phyloP scores from a whole-genome alignment of 441 rosid species.

The Iberis amara region DNA sequence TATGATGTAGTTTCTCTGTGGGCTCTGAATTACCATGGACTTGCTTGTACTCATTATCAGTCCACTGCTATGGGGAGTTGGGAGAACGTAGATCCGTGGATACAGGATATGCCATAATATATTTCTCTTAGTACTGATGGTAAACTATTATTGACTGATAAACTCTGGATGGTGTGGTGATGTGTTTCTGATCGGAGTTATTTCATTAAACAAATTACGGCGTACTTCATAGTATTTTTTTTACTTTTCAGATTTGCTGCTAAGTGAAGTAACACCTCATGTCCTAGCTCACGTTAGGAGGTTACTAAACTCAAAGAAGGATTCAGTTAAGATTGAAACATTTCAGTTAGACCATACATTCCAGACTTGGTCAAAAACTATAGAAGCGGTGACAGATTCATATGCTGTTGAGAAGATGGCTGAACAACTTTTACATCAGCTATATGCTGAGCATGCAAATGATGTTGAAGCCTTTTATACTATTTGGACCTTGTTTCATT shows the following conservation, averaged over 20 bases:
- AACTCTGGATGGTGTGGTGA: slow-evolving; percentile 4
- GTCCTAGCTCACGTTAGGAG: slow-evolving; percentile 53
- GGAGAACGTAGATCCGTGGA: neutral
- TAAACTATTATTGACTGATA: slow-evolving; percentile 12
- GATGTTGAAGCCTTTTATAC: slow-evolving; percentile 88
- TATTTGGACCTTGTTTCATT: slow-evolving; percentile 67
- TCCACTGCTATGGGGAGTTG: neutral
- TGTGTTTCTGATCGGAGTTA: slow-evolving; percentile 7
- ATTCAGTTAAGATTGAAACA: slow-evolving; percentile 34
- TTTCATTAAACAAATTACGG: slow-evolving; percentile 5
- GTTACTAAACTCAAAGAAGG: slow-evolving; percentile 41
- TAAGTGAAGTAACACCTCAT: slow-evolving; percentile 57
- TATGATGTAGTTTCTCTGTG: slow-evolving; percentile 12
- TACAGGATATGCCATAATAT: slow-evolving; percentile 1
- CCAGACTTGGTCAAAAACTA: slow-evolving; percentile 57
- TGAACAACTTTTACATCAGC: slow-evolving; percentile 73
- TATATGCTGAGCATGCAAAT: slow-evolving; percentile 48
- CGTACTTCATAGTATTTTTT: slow-evolving; percentile 14
- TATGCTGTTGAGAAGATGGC: slow-evolving; percentile 74
- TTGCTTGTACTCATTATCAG: slow-evolving; percentile 12
- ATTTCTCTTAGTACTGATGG: neutral
- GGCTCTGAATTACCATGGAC: slow-evolving; percentile 13
- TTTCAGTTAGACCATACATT: slow-evolving; percentile 43
- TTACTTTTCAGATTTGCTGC: slow-evolving; percentile 67
- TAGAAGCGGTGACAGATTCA: slow-evolving; percentile 67